These are phyloP conservation scores for Turnera subulata DNA, from an alignment of 345 rosid species.

Conservation along the genomic window DNA sequence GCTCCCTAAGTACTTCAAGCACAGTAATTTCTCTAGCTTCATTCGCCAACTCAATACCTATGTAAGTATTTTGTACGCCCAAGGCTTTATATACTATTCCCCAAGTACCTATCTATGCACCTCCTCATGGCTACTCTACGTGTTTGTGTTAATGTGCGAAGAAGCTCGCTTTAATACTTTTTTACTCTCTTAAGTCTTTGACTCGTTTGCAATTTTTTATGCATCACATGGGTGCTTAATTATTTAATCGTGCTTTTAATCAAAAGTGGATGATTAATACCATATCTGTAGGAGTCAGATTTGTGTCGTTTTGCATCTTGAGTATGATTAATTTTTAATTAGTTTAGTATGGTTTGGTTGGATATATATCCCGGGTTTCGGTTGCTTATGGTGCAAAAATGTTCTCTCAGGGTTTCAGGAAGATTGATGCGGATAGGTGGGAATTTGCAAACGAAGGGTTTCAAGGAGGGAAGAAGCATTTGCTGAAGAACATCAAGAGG, in stretches of 20 bases:
- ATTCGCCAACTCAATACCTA: slow-evolving; percentile 31
- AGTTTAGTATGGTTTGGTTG: no score
- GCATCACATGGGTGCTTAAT: no score
- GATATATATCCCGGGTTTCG: background rate
- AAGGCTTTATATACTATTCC: no score
- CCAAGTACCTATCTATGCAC: no score
- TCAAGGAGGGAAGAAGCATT: slow-evolving; percentile 52
- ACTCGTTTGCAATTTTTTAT: no score
- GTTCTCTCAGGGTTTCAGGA: slow-evolving; percentile 52
- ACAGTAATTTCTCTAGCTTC: slow-evolving; percentile 32
- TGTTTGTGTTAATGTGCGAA: no score
- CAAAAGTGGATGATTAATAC: no score
- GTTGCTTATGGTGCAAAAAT: slow-evolving; percentile 6
- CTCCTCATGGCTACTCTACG: no score
- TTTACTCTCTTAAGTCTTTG: no score
- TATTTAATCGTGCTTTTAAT: no score
- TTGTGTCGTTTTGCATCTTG: background rate
- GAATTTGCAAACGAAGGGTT: slow-evolving; percentile 61
- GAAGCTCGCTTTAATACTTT: no score
- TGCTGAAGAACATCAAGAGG: slow-evolving; percentile 57
- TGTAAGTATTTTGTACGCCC: slow-evolving; percentile 2
- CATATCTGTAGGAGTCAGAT: no score
- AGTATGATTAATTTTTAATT: background rate
- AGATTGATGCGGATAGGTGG: slow-evolving; percentile 61
- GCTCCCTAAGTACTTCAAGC: slow-evolving; percentile 31